A percentile compares a stretch with the other conserved stretches of the same genome.
Evolutionary conservation across 805 yeast genomes (phyloP).

Genomic region (Zygosaccharomyces gambellarensis): DNA sequence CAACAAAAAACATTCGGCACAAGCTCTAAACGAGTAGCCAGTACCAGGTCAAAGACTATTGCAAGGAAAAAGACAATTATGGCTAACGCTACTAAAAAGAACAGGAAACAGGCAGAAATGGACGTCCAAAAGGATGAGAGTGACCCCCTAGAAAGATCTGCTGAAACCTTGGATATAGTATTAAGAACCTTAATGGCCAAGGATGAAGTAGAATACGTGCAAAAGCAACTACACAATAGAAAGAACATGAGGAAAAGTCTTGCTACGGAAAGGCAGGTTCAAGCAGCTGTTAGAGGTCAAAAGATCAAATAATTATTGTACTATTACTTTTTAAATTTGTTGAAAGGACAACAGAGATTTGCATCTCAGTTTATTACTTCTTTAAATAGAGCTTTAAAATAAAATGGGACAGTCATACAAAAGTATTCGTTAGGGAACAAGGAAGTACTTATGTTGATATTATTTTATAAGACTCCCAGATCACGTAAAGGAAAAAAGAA

Average conservation of each 20-base stretch:
- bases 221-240: slow-evolving; percentile 55
- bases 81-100: slow-evolving; percentile 62
- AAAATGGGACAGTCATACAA: background rate
- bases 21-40: slow-evolving; percentile 18
- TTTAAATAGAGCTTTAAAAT: background rate
- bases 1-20: slow-evolving; percentile 37
- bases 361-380: background rate
- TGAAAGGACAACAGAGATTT: background rate
- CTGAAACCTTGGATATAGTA: slow-evolving; percentile 59
- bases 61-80: slow-evolving; percentile 62
- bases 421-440: no score
- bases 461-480: background rate
- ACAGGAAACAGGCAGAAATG: slow-evolving; percentile 46
- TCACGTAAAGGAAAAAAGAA: background rate
- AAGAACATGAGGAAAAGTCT: slow-evolving; percentile 41
- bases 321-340: background rate
- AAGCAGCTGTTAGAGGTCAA: slow-evolving; percentile 23
- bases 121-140: slow-evolving; percentile 43
- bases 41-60: slow-evolving; percentile 44
- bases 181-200: slow-evolving; percentile 66
- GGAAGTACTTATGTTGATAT: no score
- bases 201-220: slow-evolving; percentile 56
- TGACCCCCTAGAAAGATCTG: slow-evolving; percentile 38
- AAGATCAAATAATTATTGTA: slow-evolving; percentile 5
- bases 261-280: slow-evolving; percentile 31